phyloP scores from a whole-genome alignment of 352 stramenopile genomes.

The Halophytophthora batemanensis region DNA sequence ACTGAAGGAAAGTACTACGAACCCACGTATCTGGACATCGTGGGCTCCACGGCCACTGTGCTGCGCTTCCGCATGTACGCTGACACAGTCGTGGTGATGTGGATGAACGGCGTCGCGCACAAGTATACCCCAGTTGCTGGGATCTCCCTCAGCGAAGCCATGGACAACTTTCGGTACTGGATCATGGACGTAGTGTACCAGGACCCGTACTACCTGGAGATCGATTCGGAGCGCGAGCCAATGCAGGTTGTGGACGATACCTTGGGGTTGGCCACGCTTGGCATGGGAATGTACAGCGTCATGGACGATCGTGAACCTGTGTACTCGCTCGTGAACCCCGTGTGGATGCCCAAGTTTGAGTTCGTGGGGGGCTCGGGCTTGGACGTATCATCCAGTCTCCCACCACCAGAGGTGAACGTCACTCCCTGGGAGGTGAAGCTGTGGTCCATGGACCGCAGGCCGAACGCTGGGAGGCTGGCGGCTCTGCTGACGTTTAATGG shows the following conservation, averaged over 20 bases:
- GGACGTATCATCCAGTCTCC: neutral
- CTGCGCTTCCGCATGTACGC: conserved; percentile 13
- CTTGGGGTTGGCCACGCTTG: conserved; percentile 2
- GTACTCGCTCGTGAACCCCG: conserved; percentile 11
- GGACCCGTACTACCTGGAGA: conserved; percentile 7
- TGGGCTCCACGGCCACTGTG: conserved; percentile 2
- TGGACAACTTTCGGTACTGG: conserved; percentile 6
- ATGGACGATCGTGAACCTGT: conserved; percentile 2
- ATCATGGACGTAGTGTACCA: neutral
- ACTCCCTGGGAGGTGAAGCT: conserved; percentile 14
- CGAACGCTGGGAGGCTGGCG: conserved; percentile 16
- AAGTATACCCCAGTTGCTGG: conserved; percentile 4
- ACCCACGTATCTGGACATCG: conserved; percentile 12
- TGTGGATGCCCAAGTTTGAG: conserved; percentile 15
- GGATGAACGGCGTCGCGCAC: conserved; percentile 7
- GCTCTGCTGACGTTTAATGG: conserved; percentile 14
- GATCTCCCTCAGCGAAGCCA: neutral
- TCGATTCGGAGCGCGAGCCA: neutral
- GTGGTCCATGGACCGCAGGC: conserved; percentile 10
- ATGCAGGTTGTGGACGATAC: conserved; percentile 1
- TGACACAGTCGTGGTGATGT: conserved; percentile 7
- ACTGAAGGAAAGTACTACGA: neutral
- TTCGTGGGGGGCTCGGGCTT: neutral
- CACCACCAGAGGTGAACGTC: conserved; percentile 10
- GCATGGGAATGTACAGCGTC: conserved; percentile 1